These are phyloP conservation scores for Gossypium davidsonii DNA, from an alignment of 441 rosid genomes.

Conservation along the genomic window DNA sequence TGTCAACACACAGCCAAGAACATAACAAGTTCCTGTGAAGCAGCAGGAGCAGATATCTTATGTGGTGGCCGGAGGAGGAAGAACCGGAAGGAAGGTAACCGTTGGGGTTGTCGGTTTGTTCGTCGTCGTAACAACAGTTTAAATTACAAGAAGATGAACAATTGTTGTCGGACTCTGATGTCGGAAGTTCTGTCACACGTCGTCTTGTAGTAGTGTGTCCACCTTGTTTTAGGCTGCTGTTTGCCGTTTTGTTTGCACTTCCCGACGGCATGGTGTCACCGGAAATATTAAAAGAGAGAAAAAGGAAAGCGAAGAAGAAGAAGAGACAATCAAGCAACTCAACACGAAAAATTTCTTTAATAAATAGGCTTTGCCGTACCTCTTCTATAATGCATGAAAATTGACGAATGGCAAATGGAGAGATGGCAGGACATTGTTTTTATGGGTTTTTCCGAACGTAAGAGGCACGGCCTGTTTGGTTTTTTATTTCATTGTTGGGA, in stretches of 20 bases:
- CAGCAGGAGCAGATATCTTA: conserved; percentile 29
- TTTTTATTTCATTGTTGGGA: background rate
- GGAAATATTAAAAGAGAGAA: background rate
- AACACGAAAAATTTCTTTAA: background rate
- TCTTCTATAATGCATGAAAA: background rate
- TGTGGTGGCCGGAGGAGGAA: conserved; percentile 25
- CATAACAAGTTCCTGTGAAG: conserved; percentile 35
- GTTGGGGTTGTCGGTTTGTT: conserved; percentile 25
- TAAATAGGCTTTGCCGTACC: background rate
- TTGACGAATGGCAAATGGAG: background rate
- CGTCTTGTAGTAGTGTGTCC: conserved; percentile 55
- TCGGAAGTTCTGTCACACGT: conserved; percentile 30
- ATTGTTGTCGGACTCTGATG: conserved; percentile 31
- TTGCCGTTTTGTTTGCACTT: conserved; percentile 29
- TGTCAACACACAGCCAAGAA: conserved; percentile 28
- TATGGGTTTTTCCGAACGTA: background rate
- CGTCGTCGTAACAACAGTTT: conserved; percentile 22
- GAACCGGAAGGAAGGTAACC: conserved; percentile 18
- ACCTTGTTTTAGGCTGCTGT: conserved; percentile 31
- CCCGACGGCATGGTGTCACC: conserved; percentile 32
- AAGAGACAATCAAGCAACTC: background rate
- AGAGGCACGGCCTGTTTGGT: background rate
- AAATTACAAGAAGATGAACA: conserved; percentile 16
- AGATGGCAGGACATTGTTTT: background rate
- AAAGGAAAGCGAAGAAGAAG: background rate